A percentile compares a stretch with the other conserved stretches of the same genome.
phyloP scores from a whole-genome alignment of 352 stramenopile genomes.

The Globisporangium viniferum region DNA sequence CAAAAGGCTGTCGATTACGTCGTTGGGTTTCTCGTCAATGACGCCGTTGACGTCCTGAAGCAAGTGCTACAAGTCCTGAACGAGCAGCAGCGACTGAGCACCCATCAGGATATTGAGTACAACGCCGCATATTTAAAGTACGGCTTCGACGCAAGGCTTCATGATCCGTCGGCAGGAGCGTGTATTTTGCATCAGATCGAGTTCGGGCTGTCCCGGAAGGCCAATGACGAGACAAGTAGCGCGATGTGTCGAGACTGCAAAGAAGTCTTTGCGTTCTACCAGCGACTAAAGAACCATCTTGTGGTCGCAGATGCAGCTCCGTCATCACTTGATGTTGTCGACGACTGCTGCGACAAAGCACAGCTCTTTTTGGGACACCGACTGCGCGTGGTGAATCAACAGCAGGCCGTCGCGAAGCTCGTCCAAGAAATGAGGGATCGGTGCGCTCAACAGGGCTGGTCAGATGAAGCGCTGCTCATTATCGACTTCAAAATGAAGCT shows the following conservation, averaged over 20 bases:
- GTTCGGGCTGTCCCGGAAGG: no score
- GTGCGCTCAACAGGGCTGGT: background rate
- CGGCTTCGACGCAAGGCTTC: no score
- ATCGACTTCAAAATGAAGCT: conserved; percentile 44
- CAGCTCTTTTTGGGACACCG: conserved; percentile 6
- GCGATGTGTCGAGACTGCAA: no score
- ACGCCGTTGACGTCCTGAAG: conserved; percentile 17
- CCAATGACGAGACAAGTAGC: no score
- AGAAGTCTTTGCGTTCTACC: no score
- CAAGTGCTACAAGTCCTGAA: conserved; percentile 4
- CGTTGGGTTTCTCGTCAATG: conserved; percentile 25
- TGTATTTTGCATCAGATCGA: no score
- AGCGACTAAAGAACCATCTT: no score
- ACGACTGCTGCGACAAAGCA: no score
- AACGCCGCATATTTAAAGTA: no score
- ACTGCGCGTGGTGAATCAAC: conserved; percentile 22
- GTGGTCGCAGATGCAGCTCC: no score
- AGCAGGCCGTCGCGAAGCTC: conserved; percentile 4
- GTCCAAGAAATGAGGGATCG: conserved; percentile 2
- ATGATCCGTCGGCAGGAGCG: no score
- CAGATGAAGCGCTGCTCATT: conserved; percentile 23
- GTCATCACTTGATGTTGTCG: no score
- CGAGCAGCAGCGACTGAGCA: background rate
- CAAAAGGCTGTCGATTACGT: conserved; percentile 25
- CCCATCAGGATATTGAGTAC: background rate